Evolutionary conservation across 1,284 basidiomycete species (phyloP), one percentile per base, ranked within the genome.

Genomic region (Tetrapyrgos nigripes): DNA sequence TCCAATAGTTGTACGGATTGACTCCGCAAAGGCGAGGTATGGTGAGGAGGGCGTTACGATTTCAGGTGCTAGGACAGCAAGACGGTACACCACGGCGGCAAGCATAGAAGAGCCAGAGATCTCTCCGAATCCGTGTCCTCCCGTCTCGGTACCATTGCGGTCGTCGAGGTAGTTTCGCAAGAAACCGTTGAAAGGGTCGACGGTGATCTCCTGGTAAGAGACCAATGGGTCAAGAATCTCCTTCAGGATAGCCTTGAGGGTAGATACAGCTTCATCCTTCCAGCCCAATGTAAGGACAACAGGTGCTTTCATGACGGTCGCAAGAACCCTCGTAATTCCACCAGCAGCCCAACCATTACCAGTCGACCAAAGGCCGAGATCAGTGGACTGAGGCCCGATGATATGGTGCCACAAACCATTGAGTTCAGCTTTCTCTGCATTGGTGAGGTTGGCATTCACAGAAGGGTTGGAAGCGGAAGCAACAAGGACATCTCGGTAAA

Each of bases 331-430:
- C 13, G 78, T 70, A 68, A 77, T 77, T 14, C 77, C 77, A 8
- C 70, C 68, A 43, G 73, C 74, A 14, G 77, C 77, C 77, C 77
- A 79, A 0, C 62, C 77, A 58, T 77, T 77, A 9, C 77, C 73
- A 3, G 85, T 85, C 0, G 80, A 79, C 86, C 86, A 88, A 21
- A 84, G 66, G 3, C 82, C 79, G 0, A 72, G 61, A 62, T 87
- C 85, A 35, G 66, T 62, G 59, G 66, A 71, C 29, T 75, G 64
- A 27, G 81, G 79, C 10, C 76, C 78, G 53, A 78, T 73, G 54
- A 87, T 81, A 68, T 85, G 80, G 62, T 76, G 63, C 81, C 79
- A 83, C 26, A 83, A 55, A 8, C 75, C 75, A 21, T 57, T 19
- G n/a, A n/a, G n/a, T n/a, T n/a, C n/a, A n/a, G n/a, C n/a, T n/a